Conservation (phyloP, 1,284 basidiomycete species). For the Ganoderma lucidum region DNA sequence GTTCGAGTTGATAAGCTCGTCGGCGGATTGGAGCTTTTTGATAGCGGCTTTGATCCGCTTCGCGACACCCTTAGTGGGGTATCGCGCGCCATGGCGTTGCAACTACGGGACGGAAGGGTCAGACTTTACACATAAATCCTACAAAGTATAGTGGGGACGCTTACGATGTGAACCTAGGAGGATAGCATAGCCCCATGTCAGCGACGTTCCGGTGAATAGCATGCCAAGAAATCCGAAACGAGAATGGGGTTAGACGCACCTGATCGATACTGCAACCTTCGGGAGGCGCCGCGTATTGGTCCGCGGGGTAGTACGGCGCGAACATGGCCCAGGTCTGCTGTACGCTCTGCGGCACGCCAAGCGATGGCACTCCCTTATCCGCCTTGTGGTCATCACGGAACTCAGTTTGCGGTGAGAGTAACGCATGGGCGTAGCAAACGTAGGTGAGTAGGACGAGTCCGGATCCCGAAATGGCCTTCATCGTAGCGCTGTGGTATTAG, state of each 20-base stretch:
- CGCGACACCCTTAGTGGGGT: conserved; percentile 66
- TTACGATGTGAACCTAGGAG: conserved; percentile 11
- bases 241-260: conserved; percentile 42
- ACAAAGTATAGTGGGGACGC: neutral
- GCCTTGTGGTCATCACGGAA: conserved; percentile 5
- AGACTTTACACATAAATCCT: neutral
- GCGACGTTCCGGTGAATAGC: neutral
- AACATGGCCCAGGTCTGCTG: conserved; percentile 62
- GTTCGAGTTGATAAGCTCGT: conserved; percentile 51
- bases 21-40: conserved; percentile 57
- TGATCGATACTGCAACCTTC: conserved; percentile 61
- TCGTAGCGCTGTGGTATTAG: neutral
- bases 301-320: conserved; percentile 63
- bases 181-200: neutral
- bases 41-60: conserved; percentile 58
- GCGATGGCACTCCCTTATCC: neutral
- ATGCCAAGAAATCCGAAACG: neutral
- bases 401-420: neutral
- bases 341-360: conserved; percentile 22
- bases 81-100: conserved; percentile 86
- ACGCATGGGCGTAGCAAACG: conserved; percentile 26
- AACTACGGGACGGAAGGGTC: conserved; percentile 54
- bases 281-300: conserved; percentile 55
- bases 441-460: conserved; percentile 21
- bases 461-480: conserved; percentile 13